These are phyloP conservation scores for Moricandia arvensis DNA, from an alignment of 345 rosid species.

Conservation along the genomic window DNA sequence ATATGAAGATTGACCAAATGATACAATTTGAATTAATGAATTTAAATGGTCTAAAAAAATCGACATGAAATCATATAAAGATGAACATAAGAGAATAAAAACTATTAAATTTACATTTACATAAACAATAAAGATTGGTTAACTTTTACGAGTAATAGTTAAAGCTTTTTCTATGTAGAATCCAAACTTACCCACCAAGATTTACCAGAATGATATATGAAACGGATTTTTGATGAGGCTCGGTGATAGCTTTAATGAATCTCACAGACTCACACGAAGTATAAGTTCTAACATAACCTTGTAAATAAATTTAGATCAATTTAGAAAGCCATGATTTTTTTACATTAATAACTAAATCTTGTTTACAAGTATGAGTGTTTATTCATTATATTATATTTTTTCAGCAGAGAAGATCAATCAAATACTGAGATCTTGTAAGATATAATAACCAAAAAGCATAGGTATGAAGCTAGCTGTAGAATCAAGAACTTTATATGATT, in stretches of 20 bases:
- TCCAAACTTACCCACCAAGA: neutral
- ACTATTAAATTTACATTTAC: neutral
- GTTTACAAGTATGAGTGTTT: neutral
- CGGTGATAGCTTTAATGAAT: neutral
- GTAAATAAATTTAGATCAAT: neutral
- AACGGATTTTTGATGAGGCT: neutral
- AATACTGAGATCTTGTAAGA: neutral
- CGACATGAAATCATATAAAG: neutral
- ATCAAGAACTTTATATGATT: constrained; percentile 35
- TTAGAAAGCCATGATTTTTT: constrained; percentile 2
- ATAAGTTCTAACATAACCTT: neutral
- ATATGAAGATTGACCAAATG: neutral
- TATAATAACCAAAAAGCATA: neutral
- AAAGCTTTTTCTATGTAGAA: neutral
- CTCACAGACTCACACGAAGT: neutral
- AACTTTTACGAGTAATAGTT: neutral
- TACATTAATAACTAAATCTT: neutral
- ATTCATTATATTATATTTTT: neutral
- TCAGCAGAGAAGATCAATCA: neutral
- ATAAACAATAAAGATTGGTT: neutral
- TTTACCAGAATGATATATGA: neutral
- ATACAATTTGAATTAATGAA: too few relatives aligned
- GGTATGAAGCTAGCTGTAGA: constrained; percentile 26
- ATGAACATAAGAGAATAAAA: neutral
- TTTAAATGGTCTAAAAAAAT: too few relatives aligned